phyloP scores from a whole-genome alignment of 2,329 filamentous ascomycete genomes.

The Paracoccidioides lutzii region DNA sequence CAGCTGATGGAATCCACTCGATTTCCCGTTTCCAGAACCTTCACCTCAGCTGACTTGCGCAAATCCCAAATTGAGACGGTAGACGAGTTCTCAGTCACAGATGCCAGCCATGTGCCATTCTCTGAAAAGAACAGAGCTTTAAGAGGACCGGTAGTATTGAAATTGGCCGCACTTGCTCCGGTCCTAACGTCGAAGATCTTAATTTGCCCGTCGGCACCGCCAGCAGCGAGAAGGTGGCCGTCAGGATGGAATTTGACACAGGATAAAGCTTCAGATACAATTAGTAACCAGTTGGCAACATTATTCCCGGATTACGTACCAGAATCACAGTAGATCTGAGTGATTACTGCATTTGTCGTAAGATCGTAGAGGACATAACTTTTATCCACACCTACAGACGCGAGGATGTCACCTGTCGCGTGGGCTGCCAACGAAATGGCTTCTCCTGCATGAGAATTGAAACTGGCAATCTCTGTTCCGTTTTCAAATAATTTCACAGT shows the following conservation, averaged over 20 bases:
- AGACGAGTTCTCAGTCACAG: slow-evolving; percentile 62
- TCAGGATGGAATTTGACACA: slow-evolving; percentile 86
- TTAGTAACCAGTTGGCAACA: slow-evolving; percentile 16
- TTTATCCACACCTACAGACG: slow-evolving; percentile 82
- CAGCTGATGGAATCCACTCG: slow-evolving; percentile 65
- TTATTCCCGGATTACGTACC: slow-evolving; percentile 41
- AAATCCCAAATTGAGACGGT: slow-evolving; percentile 82
- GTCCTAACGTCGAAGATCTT: slow-evolving; percentile 81
- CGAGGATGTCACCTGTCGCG: slow-evolving; percentile 68
- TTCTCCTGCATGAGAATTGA: slow-evolving; percentile 71
- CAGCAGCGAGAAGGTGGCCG: slow-evolving; percentile 82
- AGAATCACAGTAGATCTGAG: slow-evolving; percentile 66
- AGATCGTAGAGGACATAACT: slow-evolving; percentile 85
- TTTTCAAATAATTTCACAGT: slow-evolving; percentile 67
- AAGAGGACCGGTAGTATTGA: slow-evolving; percentile 52
- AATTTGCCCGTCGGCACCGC: slow-evolving; percentile 66
- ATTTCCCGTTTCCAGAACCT: slow-evolving; percentile 74
- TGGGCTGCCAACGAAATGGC: slow-evolving; percentile 68
- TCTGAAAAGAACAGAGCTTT: slow-evolving; percentile 78
- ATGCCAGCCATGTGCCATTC: slow-evolving; percentile 92
- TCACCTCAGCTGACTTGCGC: slow-evolving; percentile 68
- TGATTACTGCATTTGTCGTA: slow-evolving; percentile 51
- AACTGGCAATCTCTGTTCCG: slow-evolving; percentile 54
- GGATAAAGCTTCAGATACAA: slow-evolving; percentile 47
- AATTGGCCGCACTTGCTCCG: slow-evolving; percentile 62